Evolutionary conservation across 2,329 filamentous ascomycete genomes (phyloP).

Genomic region (Paraphoma sp.): DNA sequence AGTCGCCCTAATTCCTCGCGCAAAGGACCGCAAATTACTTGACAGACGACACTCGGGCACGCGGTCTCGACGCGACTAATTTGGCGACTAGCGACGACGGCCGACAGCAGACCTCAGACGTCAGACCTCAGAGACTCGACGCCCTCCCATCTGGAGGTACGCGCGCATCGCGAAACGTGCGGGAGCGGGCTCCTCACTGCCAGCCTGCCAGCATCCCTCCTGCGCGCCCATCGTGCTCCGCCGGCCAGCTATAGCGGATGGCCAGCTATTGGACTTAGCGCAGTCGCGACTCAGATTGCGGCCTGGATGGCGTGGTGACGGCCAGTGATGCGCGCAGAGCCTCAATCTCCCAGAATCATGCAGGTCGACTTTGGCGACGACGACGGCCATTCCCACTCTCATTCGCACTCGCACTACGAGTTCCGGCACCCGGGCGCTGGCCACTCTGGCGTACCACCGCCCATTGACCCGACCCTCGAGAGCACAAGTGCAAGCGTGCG

Average conservation of each 20-base stretch:
- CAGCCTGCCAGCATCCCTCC: too few relatives aligned
- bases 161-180: too few relatives aligned
- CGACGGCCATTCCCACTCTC: slow-evolving; percentile 37
- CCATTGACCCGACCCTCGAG: slow-evolving; percentile 46
- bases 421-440: slow-evolving; percentile 39
- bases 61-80: slow-evolving; percentile 7
- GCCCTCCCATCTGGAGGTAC: too few relatives aligned
- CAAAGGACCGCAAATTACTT: slow-evolving; percentile 38
- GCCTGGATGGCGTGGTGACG: slow-evolving; percentile 42
- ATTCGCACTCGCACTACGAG: slow-evolving; percentile 41
- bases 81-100: too few relatives aligned
- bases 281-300: slow-evolving; percentile 23
- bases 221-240: slow-evolving; percentile 12
- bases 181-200: too few relatives aligned
- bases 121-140: too few relatives aligned
- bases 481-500: slow-evolving; percentile 32
- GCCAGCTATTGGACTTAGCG: slow-evolving; percentile 28
- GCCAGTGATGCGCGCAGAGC: slow-evolving; percentile 26
- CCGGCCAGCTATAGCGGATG: slow-evolving; percentile 19
- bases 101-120: too few relatives aligned
- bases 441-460: slow-evolving; percentile 29
- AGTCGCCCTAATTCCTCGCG: slow-evolving; percentile 12
- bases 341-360: slow-evolving; percentile 38
- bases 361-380: slow-evolving; percentile 47
- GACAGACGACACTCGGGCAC: slow-evolving; percentile 16